phyloP scores from a whole-genome alignment of 2,329 filamentous ascomycete genomes.

The Fusarium proliferatum region DNA sequence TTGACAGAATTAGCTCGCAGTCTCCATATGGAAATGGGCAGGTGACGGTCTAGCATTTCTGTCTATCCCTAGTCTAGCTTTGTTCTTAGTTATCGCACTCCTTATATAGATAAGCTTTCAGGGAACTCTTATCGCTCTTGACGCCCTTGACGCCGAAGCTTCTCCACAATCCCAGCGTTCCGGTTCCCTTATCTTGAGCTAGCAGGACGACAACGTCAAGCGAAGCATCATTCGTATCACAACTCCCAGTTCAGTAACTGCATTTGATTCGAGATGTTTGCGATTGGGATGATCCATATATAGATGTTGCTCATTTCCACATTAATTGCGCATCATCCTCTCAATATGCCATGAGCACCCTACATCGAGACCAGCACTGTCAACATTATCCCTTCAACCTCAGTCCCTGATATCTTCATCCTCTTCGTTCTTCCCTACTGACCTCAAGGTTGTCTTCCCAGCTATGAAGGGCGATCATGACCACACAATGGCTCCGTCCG shows the following conservation, averaged over 20 bases:
- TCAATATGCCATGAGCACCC: too few relatives aligned
- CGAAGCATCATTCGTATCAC: background rate
- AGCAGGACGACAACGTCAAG: background rate
- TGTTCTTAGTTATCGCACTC: background rate
- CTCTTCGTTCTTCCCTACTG: too few relatives aligned
- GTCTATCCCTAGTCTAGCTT: too few relatives aligned
- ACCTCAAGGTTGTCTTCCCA: too few relatives aligned
- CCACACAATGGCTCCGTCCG: background rate
- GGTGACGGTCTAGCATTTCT: too few relatives aligned
- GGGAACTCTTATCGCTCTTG: background rate
- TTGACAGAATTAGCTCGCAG: background rate
- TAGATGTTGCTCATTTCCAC: background rate
- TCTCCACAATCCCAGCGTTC: background rate
- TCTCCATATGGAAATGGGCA: rapidly evolving
- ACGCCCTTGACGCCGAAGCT: background rate
- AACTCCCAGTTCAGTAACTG: too few relatives aligned
- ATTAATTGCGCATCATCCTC: background rate
- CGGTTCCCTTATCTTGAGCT: background rate
- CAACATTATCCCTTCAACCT: too few relatives aligned
- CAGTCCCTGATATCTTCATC: too few relatives aligned
- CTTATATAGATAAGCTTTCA: background rate
- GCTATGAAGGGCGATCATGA: background rate
- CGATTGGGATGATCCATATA: background rate
- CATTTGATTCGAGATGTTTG: too few relatives aligned
- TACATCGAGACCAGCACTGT: too few relatives aligned